phyloP scores from a whole-genome alignment of 805 yeast species.

The Suhomyces faveliae region DNA sequence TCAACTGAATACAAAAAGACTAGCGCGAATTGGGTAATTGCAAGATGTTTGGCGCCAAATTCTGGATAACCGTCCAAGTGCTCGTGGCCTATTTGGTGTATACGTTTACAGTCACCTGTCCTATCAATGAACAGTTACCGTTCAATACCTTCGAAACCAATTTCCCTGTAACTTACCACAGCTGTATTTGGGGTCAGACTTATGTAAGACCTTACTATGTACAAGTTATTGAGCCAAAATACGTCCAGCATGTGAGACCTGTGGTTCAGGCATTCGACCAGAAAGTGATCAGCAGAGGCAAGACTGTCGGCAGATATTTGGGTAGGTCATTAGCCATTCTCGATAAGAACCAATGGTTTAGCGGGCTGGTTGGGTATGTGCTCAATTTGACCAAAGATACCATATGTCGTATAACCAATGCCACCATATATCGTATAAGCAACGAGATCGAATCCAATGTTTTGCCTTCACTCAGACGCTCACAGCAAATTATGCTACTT shows the following conservation, averaged over 20 bases:
- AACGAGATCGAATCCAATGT: background rate
- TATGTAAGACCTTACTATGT: constrained; percentile 6
- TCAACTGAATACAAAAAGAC: background rate
- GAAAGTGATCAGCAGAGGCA: background rate
- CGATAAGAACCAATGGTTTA: background rate
- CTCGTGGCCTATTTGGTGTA: constrained; percentile 8
- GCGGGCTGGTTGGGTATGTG: background rate
- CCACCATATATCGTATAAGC: background rate
- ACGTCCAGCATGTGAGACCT: constrained; percentile 1
- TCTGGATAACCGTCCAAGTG: background rate
- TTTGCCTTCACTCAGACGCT: background rate
- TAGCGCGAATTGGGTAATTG: background rate
- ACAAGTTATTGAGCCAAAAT: background rate
- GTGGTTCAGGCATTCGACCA: background rate
- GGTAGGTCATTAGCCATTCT: background rate
- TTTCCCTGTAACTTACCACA: constrained; percentile 7
- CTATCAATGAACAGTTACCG: constrained; percentile 1
- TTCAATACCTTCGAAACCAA: background rate
- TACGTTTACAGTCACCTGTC: constrained; percentile 6
- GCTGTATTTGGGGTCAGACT: constrained; percentile 8
- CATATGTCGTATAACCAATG: background rate
- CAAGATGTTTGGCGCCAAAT: constrained; percentile 4
- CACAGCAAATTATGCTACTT: background rate
- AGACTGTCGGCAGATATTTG: background rate
- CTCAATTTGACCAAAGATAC: background rate